These are phyloP conservation scores for Podaxis pistillaris DNA, from an alignment of 768 basidiomycete genomes.

Conservation along the genomic window DNA sequence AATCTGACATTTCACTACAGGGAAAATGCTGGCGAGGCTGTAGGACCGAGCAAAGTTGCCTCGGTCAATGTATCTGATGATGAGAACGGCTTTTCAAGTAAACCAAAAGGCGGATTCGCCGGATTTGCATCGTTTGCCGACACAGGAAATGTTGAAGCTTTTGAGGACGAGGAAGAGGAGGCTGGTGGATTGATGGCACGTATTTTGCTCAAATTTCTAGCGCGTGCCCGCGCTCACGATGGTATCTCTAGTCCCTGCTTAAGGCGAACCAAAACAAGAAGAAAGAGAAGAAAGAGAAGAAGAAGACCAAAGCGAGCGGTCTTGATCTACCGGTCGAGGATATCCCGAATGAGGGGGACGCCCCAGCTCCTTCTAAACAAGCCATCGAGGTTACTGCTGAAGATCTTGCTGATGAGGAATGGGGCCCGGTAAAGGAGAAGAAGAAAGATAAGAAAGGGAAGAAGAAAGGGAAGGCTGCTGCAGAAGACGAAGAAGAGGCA, in stretches of 20 bases:
- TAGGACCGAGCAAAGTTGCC: conserved; percentile 38
- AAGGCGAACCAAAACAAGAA: conserved; percentile 44
- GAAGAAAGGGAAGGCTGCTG: conserved; percentile 43
- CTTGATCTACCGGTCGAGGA: conserved; percentile 28
- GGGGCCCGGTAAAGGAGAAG: conserved; percentile 62
- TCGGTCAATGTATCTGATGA: conserved; percentile 39
- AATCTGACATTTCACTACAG: conserved; percentile 31
- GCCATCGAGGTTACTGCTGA: conserved; percentile 62
- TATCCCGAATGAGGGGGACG: conserved; percentile 23
- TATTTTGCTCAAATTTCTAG: background rate
- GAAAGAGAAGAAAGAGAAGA: conserved; percentile 56
- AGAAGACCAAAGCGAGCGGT: conserved; percentile 41
- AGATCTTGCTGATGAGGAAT: conserved; percentile 73
- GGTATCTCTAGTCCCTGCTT: conserved; percentile 51
- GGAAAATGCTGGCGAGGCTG: conserved; percentile 64
- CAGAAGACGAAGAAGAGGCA: conserved; percentile 33
- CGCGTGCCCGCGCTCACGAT: background rate
- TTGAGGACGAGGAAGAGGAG: conserved; percentile 59
- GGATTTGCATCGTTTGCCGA: conserved; percentile 50
- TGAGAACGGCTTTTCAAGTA: conserved; percentile 32
- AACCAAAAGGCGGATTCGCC: conserved; percentile 40
- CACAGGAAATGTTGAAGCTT: conserved; percentile 38
- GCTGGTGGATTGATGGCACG: conserved; percentile 78
- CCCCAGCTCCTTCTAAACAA: conserved; percentile 31
- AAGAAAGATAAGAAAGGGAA: conserved; percentile 66